A percentile compares a stretch with the other conserved stretches of the same genome.
phyloP scores from a whole-genome alignment of 2,329 filamentous ascomycete genomes.

The Zymoseptoria ardabiliae region DNA sequence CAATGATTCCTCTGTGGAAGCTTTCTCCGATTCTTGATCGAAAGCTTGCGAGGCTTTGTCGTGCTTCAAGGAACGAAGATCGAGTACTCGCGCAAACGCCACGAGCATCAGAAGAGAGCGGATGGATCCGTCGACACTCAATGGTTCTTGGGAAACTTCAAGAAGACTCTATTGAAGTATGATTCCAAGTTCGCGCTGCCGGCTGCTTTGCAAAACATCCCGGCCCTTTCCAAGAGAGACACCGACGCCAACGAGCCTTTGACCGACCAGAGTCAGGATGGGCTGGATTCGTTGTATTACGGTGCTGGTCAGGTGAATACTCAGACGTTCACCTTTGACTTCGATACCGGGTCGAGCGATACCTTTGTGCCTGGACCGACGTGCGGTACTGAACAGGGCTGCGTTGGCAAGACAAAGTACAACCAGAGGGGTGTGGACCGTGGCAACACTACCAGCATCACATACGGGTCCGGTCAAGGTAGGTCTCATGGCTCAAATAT shows the following conservation, averaged over 20 bases:
- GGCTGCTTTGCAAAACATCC: constrained; percentile 6
- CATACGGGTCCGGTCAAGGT: constrained; percentile 17
- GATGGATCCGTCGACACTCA: constrained; percentile 12
- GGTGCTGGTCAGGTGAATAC: constrained; percentile 10
- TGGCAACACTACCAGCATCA: constrained; percentile 19
- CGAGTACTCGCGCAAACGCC: constrained; percentile 5
- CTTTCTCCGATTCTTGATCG: neutral
- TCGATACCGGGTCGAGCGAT: constrained; percentile 21
- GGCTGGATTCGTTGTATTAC: constrained; percentile 14
- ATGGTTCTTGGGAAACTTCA: constrained; percentile 12
- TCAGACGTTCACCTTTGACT: constrained; percentile 19
- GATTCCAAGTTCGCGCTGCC: constrained; percentile 11
- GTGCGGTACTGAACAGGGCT: constrained; percentile 17
- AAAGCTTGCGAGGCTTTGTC: neutral
- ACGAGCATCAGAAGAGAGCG: constrained; percentile 5
- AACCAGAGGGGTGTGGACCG: constrained; percentile 16
- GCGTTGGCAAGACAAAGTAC: constrained; percentile 17
- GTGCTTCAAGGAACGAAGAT: constrained; percentile 7
- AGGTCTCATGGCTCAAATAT: neutral
- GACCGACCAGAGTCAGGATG: constrained; percentile 11
- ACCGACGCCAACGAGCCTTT: constrained; percentile 13
- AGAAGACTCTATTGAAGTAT: constrained; percentile 13
- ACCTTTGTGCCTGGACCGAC: constrained; percentile 20
- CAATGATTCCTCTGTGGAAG: neutral
- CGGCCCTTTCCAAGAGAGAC: constrained; percentile 6